phyloP scores from a whole-genome alignment of 768 basidiomycete species.

The Agrocybe praecox region DNA sequence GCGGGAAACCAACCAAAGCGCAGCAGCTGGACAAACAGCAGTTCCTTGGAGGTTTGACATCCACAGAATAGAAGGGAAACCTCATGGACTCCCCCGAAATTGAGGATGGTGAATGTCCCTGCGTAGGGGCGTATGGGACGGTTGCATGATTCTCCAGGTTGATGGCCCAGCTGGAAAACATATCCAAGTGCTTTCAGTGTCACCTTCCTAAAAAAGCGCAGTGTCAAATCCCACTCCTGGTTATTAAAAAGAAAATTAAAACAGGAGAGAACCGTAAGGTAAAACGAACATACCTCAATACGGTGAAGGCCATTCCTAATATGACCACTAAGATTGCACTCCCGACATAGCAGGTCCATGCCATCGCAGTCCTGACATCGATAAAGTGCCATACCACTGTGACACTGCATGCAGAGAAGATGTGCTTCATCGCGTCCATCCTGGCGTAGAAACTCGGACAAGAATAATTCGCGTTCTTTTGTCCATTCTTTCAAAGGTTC shows the following conservation, averaged over 20 bases:
- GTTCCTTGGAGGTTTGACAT: background rate
- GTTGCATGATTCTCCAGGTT: background rate
- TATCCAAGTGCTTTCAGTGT: background rate
- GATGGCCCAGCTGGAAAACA: background rate
- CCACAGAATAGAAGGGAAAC: background rate
- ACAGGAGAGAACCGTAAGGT: background rate
- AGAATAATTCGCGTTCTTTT: background rate
- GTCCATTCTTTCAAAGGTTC: no score
- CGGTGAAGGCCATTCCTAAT: background rate
- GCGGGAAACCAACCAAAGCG: constrained; percentile 10
- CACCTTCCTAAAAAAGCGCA: background rate
- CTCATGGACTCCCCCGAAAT: background rate
- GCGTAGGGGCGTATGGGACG: background rate
- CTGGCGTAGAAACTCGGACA: background rate
- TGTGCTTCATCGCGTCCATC: background rate
- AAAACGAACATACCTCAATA: background rate
- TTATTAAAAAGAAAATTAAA: background rate
- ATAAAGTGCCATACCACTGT: background rate
- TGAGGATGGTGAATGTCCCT: background rate
- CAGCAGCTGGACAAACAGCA: background rate
- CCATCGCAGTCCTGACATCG: background rate
- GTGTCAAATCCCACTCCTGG: background rate
- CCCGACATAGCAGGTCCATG: background rate
- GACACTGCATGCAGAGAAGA: background rate
- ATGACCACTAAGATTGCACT: background rate